Base-by-base conservation (phyloP, 208 protist genomes). In the Trypanosoma caninum region DNA sequence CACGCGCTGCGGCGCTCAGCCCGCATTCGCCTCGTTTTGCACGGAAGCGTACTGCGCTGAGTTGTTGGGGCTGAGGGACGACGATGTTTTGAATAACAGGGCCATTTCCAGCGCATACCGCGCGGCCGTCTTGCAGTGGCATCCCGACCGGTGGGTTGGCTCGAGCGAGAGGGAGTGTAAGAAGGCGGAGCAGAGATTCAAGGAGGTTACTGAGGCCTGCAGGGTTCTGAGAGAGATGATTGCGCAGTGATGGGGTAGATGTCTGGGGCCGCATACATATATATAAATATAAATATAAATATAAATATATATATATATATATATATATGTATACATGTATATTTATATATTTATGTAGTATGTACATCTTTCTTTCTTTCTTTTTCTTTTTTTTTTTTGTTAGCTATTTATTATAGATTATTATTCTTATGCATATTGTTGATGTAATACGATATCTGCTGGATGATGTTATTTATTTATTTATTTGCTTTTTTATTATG, bases 121-220 rank as follows among this genome's bases (percentile, higher is more conserved):
- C n/a, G 69, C 87, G 61, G 74, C 71, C 6, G 89, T 87, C 7
- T 66, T 96, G 41, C 77, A 66, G 38, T 95, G 85, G 80, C 94
- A 97, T 65, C 94, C 94, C 3, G 93, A 97, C 62, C 86, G 81
- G 54, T 94, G 88, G 88, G 73, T 83, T 23, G 65, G 52, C 16
- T 84, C 85, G 7, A 78, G 55, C 4, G 54, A 55, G 31, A 55
- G 74, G 27, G 77, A 94, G 50, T 77, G 76, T 45, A 37, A 65
- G 27, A 34, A 56, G 52, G 91, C 91, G 0, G 85, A 94, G 65
- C 57, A 61, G 31, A 80, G 77, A 30, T 96, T 97, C 59, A 95
- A 95, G 51, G 79, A 89, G 44, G 78, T 97, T 46, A 74, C 64
- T 30, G 70, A 87, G 3, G 84, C 89, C 3, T 92, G 94, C 56